Base-by-base conservation (phyloP, 2,329 filamentous ascomycete species). In the Corynespora cassiicola region DNA sequence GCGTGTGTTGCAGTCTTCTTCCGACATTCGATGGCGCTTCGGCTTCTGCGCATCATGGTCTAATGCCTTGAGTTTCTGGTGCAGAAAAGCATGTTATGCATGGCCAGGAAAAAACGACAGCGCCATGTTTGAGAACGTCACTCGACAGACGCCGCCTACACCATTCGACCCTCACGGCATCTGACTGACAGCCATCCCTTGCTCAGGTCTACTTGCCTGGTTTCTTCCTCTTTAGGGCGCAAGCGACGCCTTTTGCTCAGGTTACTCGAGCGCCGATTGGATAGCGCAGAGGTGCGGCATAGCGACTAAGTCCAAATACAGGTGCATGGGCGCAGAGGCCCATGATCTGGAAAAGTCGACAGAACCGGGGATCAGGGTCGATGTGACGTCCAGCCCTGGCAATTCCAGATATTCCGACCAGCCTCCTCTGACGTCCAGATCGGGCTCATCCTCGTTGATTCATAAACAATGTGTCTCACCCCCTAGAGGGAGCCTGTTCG, bases 381-480 rank as follows among this genome's bases (percentile, higher is more conserved):
- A 61, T 45, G 58, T 65, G 47, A 65, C 63, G 45, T 39, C 50
- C 55, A 39, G 45, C 41, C 52, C 54, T 49, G 39, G 51, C 39
- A 38, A 40, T 40, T 50, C 35, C 32, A 57, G 55, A 50, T 50
- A 40, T 47, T 47, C 45, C 22, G 42, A 45, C 47, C 55, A 55
- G 50, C 58, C 52, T 56, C 52, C 51, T 46, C 45, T 51, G 32
- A 29, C 32, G 42, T 28, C 48, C 48, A 31, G 26, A 44, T 44
- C 38, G 45, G 42, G 48, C 37, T n/a, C 42, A 36, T 36, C 39
- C 19, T 27, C 38, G 35, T 35, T 48, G 51, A 47, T 52, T 56
- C 45, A 58, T 65, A 61, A 64, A 58, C 54, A 58, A 57, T 49
- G 46, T 62, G 58, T 64, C 55, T 61, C 54, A 61, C 56, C 56